Evolutionary conservation across 208 protist genomes (phyloP).

Genomic region (Herpetomonas tarakana): DNA sequence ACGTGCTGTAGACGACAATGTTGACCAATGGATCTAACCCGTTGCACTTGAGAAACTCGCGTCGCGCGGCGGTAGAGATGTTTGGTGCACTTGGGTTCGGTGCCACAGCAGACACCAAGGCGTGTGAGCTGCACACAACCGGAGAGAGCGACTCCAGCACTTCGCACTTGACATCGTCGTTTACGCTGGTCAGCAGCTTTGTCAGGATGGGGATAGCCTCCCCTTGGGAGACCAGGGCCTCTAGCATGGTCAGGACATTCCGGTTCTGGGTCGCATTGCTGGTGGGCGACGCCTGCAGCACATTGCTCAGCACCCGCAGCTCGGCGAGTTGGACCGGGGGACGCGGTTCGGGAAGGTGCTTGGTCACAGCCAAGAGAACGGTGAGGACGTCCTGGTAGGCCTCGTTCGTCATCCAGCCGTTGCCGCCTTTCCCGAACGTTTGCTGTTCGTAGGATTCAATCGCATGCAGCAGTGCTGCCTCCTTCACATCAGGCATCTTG

Average conservation of each 20-base stretch:
- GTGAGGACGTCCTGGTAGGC: slow-evolving; percentile 37
- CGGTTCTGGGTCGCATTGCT: slow-evolving; percentile 23
- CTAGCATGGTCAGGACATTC: slow-evolving; percentile 30
- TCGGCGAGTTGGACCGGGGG: slow-evolving; percentile 76
- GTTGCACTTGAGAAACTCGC: slow-evolving; percentile 62
- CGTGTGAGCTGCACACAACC: slow-evolving; percentile 54
- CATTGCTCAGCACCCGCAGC: slow-evolving; percentile 54
- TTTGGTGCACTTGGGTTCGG: slow-evolving; percentile 14
- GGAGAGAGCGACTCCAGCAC: slow-evolving; percentile 72
- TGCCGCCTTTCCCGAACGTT: slow-evolving; percentile 28
- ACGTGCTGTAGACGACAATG: slow-evolving; percentile 84
- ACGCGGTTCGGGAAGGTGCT: slow-evolving; percentile 68
- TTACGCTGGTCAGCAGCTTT: slow-evolving; percentile 83
- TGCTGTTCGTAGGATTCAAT: slow-evolving; percentile 69
- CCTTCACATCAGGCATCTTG: slow-evolving; percentile 74
- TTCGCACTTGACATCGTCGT: slow-evolving; percentile 91
- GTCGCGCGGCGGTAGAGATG: slow-evolving; percentile 28
- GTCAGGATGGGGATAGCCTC: slow-evolving; percentile 45
- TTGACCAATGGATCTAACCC: slow-evolving; percentile 82
- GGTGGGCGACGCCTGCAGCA: slow-evolving; percentile 46
- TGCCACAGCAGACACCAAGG: slow-evolving; percentile 6
- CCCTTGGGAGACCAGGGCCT: slow-evolving; percentile 48
- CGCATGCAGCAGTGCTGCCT: slow-evolving; percentile 64
- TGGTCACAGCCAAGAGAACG: slow-evolving; percentile 49
- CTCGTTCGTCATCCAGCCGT: slow-evolving; percentile 27